Evolutionary conservation across 2,329 filamentous ascomycete genomes (phyloP), one percentile per base, ranked within the genome.

Genomic region (Fusarium haematococcum): DNA sequence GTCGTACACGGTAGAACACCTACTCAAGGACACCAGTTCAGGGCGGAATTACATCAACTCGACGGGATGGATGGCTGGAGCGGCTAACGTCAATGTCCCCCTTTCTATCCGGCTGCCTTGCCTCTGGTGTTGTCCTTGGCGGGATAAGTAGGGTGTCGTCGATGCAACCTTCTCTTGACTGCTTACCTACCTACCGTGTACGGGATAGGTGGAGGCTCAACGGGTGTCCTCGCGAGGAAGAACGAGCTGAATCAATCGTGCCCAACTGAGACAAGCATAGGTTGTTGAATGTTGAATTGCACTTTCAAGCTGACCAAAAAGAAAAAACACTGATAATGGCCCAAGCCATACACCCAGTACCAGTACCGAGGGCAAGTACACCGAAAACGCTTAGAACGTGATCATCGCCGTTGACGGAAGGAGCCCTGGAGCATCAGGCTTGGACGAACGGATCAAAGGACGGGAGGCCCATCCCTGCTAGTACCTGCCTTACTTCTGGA

Each of bases 61-160:
- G 63, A 52, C 25, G 48, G 48, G 48, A 73, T 69, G 58, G 65
- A 63, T 68, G 70, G 73, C 63, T 68, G 61, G 63, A 73, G 74
- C 74, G 74, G 74, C 65, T 76, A 72, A 72, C 27, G 54, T 45
- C 66, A 58, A 58, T 56, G 59, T 52, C 52, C 61, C 54, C 43
- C 69, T 58, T 61, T 61, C 41, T 45, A 57, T n/a, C 32, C 52
- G 59, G 50, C 39, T 63, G 35, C 64, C 60, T 72, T 41, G 57
- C 48, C 62, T 73, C 60, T 73, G 69, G 23, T 32, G 41, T 58
- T 54, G 56, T 59, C 39, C 52, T 77, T 62, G 58, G 59, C 32
- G 50, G 67, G 74, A 75, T 30, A 52, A 52, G 48, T 73, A 78
- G 76, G 70, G 76, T 78, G 74, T 78, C 74, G 73, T 70, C 77